Base-by-base conservation (phyloP, 176 grass and related monocot species). In the Phoenix dactylifera region DNA sequence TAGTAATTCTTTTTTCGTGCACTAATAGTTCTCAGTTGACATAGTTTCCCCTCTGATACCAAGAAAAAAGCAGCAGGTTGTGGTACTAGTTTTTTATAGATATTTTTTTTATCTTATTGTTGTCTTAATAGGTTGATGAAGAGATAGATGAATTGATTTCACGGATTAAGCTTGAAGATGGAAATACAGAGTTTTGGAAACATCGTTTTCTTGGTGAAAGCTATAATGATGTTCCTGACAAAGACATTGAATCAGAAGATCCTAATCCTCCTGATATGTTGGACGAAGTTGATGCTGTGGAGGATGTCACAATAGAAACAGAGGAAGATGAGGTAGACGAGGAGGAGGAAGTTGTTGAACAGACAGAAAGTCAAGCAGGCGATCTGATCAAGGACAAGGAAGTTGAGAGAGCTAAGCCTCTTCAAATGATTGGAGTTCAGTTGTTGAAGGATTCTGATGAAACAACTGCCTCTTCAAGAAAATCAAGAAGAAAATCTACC, bases 141-240 rank as follows among this genome's bases (percentile, higher is more conserved):
- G 80, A 72, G 35, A 54, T 96, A 71, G 86, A 96, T 68, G 92
- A 90, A 72, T 52, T 90, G 59, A 87, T 96, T 54, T 85, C 86
- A 74, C 77, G 92, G 60, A 87, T 96, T 68, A 87, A 96, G 48
- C 83, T 77, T 63, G 62, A 96, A 85, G 92, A 96, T 64, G 92
- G 92, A 65, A 87, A 96, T 64, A 96, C 92, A 17, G 92, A 96
- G 28, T 96, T 84, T 49, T 96, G 92, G 92, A 90, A 79, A 73
- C 70, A 77, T 3, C 86, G 92, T 72, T 96, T 96, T 59, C 72
- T 96, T 66, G 92, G 92, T 62, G 86, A 96, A 84, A 90, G 74
- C 62, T 69, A 68, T 66, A 87, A 81, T 49, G 60, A 77, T 68
- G 58, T 82, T 72, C 80, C 75, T 65, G 81, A 85, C 51, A 76